Conservation (phyloP, 208 protist species). For the Naegleria gruberi region DNA sequence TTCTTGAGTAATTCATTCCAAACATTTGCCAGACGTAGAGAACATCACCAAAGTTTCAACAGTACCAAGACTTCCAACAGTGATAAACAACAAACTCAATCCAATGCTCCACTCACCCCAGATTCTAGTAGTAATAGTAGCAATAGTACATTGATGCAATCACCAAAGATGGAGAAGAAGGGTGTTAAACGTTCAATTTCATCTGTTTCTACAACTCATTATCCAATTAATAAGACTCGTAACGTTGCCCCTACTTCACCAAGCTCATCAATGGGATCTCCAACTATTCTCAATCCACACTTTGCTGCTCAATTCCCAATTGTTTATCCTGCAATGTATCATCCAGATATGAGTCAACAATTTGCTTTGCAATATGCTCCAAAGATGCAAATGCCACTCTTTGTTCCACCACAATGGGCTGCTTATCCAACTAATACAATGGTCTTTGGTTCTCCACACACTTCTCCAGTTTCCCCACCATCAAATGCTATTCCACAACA, state of each 20-base stretch:
- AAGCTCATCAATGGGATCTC: not conserved
- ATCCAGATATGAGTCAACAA: not conserved
- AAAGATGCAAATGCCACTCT: not conserved
- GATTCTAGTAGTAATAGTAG: not conserved
- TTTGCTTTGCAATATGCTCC: not conserved
- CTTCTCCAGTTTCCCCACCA: not conserved
- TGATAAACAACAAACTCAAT: not conserved
- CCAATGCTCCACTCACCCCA: not conserved
- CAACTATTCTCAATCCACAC: not conserved
- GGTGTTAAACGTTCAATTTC: not conserved
- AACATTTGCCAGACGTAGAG: slow-evolving; percentile 11
- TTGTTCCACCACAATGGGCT: not conserved
- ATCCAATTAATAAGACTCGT: not conserved
- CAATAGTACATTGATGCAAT: not conserved
- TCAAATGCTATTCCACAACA: not conserved
- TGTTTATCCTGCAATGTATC: not conserved
- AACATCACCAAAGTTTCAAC: not conserved
- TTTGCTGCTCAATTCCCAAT: not conserved
- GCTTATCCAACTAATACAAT: not conserved
- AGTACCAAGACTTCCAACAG: not conserved
- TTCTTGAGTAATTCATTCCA: not conserved
- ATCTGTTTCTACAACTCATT: not conserved
- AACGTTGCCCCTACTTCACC: too few relatives aligned
- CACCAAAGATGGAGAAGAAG: not conserved
- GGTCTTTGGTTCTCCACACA: not conserved